Percentiles rank a stretch among this genome's conserved stretches.
Conservation (phyloP, 768 basidiomycete species). For the Mycena venus region DNA sequence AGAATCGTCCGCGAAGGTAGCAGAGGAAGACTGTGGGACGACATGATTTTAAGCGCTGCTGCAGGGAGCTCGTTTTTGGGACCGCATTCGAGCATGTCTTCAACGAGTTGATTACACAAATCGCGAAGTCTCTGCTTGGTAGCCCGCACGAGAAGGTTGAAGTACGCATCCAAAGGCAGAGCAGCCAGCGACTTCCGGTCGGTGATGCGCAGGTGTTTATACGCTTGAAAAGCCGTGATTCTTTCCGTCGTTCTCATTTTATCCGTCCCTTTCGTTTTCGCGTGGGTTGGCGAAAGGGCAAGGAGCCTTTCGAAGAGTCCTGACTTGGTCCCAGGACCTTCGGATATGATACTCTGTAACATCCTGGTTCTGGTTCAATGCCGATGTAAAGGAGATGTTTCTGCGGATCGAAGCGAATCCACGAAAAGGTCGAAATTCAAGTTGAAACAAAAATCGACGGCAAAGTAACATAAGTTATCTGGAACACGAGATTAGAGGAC, state of each 20-base stretch:
- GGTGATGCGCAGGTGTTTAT: constrained; percentile 25
- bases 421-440: constrained; percentile 49
- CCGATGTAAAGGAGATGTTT: constrained; percentile 30
- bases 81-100: constrained; percentile 39
- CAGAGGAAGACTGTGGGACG: constrained; percentile 22
- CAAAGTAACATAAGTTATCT: constrained; percentile 86
- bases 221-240: constrained; percentile 19
- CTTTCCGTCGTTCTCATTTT: background rate
- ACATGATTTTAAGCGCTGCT: constrained; percentile 25
- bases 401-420: constrained; percentile 26
- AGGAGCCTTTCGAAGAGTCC: background rate
- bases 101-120: constrained; percentile 37
- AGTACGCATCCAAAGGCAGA: constrained; percentile 17
- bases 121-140: constrained; percentile 25
- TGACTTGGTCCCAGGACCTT: background rate
- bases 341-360: background rate
- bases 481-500: constrained; percentile 1
- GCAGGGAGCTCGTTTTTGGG: background rate
- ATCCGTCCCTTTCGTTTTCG: constrained; percentile 16
- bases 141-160: constrained; percentile 25
- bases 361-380: background rate
- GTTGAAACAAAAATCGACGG: constrained; percentile 68
- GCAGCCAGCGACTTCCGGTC: constrained; percentile 21
- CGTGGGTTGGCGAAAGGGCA: background rate
- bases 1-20: constrained; percentile 29